Conservation (phyloP, 192 early-diverging fungal species). For the Dissophora ornata region DNA sequence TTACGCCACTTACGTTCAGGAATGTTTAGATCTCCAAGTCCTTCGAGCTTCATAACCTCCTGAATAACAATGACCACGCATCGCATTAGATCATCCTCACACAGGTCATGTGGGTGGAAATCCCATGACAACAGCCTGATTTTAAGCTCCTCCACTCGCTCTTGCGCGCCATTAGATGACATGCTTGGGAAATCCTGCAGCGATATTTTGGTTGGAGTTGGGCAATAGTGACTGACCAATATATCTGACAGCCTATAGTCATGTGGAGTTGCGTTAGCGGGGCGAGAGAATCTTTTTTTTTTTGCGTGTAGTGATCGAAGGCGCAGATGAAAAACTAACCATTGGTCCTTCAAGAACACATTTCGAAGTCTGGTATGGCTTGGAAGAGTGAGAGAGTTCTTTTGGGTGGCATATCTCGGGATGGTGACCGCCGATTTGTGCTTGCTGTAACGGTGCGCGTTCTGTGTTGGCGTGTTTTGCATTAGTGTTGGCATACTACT, state of each 20-base stretch:
- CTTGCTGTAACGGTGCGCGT: conserved; percentile 46
- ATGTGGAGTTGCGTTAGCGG: no score
- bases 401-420: conserved; percentile 44
- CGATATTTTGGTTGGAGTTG: conserved; percentile 36
- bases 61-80: conserved; percentile 76
- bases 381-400: conserved; percentile 42
- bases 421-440: conserved; percentile 37
- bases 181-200: conserved; percentile 45
- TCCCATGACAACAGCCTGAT: conserved; percentile 72
- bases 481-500: background rate
- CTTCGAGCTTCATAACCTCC: conserved; percentile 66
- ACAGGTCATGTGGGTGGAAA: conserved; percentile 75
- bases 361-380: conserved; percentile 47
- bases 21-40: conserved; percentile 67
- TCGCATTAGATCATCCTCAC: conserved; percentile 72
- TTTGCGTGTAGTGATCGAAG: conserved; percentile 14
- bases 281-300: no score
- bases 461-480: conserved; percentile 14
- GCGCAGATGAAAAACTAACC: conserved; percentile 24
- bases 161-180: conserved; percentile 33
- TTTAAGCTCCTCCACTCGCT: conserved; percentile 61
- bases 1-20: conserved; percentile 55
- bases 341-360: conserved; percentile 58
- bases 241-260: conserved; percentile 47
- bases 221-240: conserved; percentile 44